Percentiles rank a stretch among this genome's conserved stretches.
Evolutionary conservation across 208 protist genomes (phyloP).

Genomic region (Leishmania martiniquensis): DNA sequence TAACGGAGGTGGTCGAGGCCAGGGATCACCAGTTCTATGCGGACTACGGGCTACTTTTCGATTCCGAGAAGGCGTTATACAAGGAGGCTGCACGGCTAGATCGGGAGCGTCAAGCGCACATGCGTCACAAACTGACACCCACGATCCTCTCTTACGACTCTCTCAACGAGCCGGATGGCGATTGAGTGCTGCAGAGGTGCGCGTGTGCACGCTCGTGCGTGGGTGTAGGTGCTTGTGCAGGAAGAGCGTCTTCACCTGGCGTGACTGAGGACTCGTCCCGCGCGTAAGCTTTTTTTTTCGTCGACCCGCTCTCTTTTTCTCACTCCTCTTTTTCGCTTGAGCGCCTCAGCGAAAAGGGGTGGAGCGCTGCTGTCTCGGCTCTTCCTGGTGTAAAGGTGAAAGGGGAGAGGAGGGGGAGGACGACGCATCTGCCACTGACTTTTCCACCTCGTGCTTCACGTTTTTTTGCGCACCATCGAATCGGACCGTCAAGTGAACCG

Average conservation of each 20-base stretch:
- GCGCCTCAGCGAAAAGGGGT: not conserved
- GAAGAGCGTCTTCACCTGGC: not conserved
- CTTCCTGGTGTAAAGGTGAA: no score
- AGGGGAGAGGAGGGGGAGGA: no score
- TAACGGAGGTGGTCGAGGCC: constrained; percentile 72
- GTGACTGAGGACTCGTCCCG: no score
- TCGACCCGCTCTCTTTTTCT: no score
- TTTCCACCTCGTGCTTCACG: no score
- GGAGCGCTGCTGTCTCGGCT: not conserved
- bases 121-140: constrained; percentile 47
- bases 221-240: not conserved
- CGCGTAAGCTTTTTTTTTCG: not conserved
- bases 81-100: constrained; percentile 74
- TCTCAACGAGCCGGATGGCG: constrained; percentile 86
- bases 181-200: constrained; percentile 19
- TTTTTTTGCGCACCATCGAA: no score
- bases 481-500: no score
- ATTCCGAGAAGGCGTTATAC: constrained; percentile 80
- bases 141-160: constrained; percentile 74
- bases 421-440: no score
- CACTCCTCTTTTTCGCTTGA: not conserved
- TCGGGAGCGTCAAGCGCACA: constrained; percentile 47
- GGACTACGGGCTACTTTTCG: constrained; percentile 79
- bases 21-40: constrained; percentile 86
- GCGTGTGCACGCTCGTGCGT: not conserved